Conservation (phyloP, 2,329 filamentous ascomycete species). For the Clonostachys rosea region DNA sequence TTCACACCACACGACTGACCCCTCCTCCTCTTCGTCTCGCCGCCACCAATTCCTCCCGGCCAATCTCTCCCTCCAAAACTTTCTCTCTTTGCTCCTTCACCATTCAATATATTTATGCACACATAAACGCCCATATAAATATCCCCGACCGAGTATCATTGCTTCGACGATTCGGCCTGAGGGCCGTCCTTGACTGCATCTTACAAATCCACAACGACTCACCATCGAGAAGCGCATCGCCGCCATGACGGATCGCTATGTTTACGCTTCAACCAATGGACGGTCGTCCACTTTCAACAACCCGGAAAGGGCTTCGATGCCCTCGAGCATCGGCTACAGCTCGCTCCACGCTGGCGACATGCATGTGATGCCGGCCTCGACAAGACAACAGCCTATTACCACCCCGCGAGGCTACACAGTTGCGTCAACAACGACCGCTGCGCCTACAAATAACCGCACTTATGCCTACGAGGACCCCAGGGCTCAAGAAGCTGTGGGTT, state of each 20-base stretch:
- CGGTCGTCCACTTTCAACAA: constrained; percentile 39
- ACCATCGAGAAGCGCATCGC: neutral
- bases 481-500: constrained; percentile 38
- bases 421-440: constrained; percentile 23
- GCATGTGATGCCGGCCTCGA: constrained; percentile 42
- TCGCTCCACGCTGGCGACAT: constrained; percentile 48
- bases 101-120: too few species aligned
- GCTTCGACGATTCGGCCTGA: too few species aligned
- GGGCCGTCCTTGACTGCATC: too few species aligned
- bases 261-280: constrained; percentile 28
- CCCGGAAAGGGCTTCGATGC: constrained; percentile 49
- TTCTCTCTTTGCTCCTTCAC: too few species aligned
- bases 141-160: too few species aligned
- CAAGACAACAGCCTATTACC: constrained; percentile 17
- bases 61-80: too few species aligned
- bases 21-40: too few species aligned
- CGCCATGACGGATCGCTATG: constrained; percentile 43
- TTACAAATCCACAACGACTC: too few species aligned
- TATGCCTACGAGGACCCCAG: constrained; percentile 51
- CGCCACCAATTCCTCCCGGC: too few species aligned
- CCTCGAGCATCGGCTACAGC: constrained; percentile 43
- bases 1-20: too few species aligned
- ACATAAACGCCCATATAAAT: too few species aligned
- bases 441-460: constrained; percentile 40
- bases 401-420: constrained; percentile 24